These are phyloP conservation scores for Myxozyma nipponensis DNA, from an alignment of 805 yeast species.

Conservation along the genomic window DNA sequence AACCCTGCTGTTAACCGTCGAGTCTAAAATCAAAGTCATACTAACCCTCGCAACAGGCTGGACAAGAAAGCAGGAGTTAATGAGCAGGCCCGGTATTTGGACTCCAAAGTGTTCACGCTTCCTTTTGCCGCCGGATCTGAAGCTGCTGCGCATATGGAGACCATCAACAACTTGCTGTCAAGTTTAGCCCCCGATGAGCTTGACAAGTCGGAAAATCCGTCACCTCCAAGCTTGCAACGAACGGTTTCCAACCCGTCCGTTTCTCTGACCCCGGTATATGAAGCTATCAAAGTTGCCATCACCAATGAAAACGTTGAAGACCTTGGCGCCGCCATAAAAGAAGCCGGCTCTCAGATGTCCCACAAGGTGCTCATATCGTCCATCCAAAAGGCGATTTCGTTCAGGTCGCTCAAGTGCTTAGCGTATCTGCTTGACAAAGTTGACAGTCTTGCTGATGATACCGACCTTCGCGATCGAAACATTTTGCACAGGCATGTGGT, in stretches of 20 bases:
- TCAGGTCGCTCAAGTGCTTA: conserved; percentile 55
- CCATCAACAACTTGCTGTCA: conserved; percentile 51
- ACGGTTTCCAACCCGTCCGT: conserved; percentile 4
- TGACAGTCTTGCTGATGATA: conserved; percentile 54
- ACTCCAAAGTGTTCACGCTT: conserved; percentile 65
- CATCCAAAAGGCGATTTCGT: conserved; percentile 60
- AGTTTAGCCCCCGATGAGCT: conserved; percentile 46
- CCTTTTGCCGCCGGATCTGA: conserved; percentile 74
- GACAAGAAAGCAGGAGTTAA: conserved; percentile 75
- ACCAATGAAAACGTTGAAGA: conserved; percentile 45
- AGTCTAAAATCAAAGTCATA: neutral
- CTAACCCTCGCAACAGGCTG: conserved; percentile 35
- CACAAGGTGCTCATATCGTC: conserved; percentile 46
- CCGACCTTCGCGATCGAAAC: conserved; percentile 77
- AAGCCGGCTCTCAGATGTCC: conserved; percentile 6
- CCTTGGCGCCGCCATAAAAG: conserved; percentile 43
- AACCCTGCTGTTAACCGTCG: too few relatives aligned
- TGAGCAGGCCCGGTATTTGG: conserved; percentile 54
- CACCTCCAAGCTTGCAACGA: neutral
- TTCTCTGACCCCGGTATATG: conserved; percentile 5
- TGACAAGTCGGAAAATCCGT: conserved; percentile 6
- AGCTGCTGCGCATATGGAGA: conserved; percentile 50
- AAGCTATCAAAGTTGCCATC: conserved; percentile 32
- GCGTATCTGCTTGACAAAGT: conserved; percentile 51
- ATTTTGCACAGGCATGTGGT: conserved; percentile 82